A percentile compares a stretch with the other conserved stretches of the same genome.
Evolutionary conservation across 345 rosid genomes (phyloP).

Genomic region (Murraya paniculata): DNA sequence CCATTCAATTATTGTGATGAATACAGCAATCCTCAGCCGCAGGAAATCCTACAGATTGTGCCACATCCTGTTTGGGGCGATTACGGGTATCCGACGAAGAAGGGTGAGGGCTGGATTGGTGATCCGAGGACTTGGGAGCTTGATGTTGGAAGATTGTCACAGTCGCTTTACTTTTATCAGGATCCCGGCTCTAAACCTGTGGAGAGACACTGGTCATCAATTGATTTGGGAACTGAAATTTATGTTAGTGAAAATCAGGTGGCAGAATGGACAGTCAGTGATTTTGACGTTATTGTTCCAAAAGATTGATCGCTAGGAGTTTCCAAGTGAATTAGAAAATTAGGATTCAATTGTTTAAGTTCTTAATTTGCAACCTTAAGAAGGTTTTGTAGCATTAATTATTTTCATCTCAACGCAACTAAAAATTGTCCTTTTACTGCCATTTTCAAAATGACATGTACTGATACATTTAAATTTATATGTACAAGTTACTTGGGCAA

Average conservation of each 20-base stretch:
- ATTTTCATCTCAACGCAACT: background rate
- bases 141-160: constrained; percentile 13
- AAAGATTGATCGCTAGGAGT: background rate
- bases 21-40: constrained; percentile 18
- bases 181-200: constrained; percentile 6
- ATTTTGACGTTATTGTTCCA: constrained; percentile 6
- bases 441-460: too few relatives aligned
- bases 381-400: background rate
- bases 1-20: constrained; percentile 7
- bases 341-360: background rate
- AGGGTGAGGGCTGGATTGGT: constrained; percentile 16
- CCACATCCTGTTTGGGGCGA: constrained; percentile 15
- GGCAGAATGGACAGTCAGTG: constrained; percentile 9
- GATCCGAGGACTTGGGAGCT: constrained; percentile 19
- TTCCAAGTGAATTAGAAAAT: too few relatives aligned
- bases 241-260: constrained; percentile 4
- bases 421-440: too few relatives aligned
- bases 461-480: too few relatives aligned
- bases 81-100: constrained; percentile 9
- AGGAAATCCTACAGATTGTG: constrained; percentile 19
- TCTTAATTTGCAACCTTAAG: background rate
- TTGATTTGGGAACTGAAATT: constrained; percentile 17
- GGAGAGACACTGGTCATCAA: constrained; percentile 13
- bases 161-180: constrained; percentile 8
- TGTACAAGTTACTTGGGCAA: too few relatives aligned